Percentiles rank a stretch among this genome's conserved stretches.
Evolutionary conservation across 495 filamentous ascomycete genomes (phyloP).

Genomic region (Penicillium ucsense): DNA sequence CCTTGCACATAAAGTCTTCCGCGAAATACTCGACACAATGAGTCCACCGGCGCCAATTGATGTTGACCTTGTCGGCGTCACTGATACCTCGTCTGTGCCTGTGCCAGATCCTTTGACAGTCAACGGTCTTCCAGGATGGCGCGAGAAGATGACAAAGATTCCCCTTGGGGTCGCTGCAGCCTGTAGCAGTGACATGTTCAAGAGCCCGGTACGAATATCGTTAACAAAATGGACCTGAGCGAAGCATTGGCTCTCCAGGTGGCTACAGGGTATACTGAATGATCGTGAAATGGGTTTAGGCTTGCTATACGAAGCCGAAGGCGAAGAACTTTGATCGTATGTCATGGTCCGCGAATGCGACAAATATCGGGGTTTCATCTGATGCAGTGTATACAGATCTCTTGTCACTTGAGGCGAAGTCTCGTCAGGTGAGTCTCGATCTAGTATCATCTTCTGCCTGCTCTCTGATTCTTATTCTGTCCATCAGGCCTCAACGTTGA

Average conservation of each 20-base stretch:
- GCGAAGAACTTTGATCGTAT: conserved; percentile 81
- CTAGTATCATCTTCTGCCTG: no score
- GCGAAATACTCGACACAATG: conserved; percentile 13
- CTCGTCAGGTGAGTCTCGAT: conserved; percentile 24
- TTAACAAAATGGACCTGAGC: not conserved
- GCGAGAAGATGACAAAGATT: conserved; percentile 57
- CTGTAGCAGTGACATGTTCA: conserved; percentile 76
- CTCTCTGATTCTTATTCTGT: no score
- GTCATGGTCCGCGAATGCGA: conserved; percentile 17
- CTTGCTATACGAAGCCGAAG: conserved; percentile 56
- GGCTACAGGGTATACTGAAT: not conserved
- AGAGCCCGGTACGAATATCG: conserved; percentile 47
- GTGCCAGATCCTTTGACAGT: conserved; percentile 58
- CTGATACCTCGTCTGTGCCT: conserved; percentile 27
- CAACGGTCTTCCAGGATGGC: conserved; percentile 55
- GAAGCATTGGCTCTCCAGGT: not conserved
- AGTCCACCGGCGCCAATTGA: conserved; percentile 35
- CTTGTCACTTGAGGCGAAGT: conserved; percentile 31
- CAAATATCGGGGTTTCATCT: no score
- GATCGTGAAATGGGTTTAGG: conserved; percentile 15
- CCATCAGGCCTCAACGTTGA: conserved; percentile 53
- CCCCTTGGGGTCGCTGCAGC: conserved; percentile 67
- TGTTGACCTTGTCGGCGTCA: conserved; percentile 25
- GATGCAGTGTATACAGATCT: conserved; percentile 13
- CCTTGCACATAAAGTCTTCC: no score